A percentile compares a stretch with the other conserved stretches of the same genome.
These are phyloP conservation scores for Schizophyllum commune DNA, from an alignment of 1,284 basidiomycete genomes.

Conservation along the genomic window DNA sequence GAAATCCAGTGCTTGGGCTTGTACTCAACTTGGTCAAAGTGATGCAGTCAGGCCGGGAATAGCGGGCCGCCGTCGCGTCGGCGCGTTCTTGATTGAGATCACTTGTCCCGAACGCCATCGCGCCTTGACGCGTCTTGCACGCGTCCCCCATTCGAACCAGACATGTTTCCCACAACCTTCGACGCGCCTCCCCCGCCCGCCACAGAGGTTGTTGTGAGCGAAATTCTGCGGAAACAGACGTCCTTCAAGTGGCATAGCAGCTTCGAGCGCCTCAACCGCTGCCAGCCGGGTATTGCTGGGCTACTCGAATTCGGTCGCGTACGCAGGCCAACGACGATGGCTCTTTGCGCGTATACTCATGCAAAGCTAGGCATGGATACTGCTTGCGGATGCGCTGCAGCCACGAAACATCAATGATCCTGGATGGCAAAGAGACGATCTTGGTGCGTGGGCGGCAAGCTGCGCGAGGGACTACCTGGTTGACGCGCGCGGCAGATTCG, in stretches of 20 bases:
- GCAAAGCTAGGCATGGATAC: conserved; percentile 50
- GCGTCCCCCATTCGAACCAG: neutral
- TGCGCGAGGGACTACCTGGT: neutral
- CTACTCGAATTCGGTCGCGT: conserved; percentile 61
- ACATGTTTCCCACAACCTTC: too few relatives aligned
- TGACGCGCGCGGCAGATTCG: conserved; percentile 32
- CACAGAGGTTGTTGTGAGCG: neutral
- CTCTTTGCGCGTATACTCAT: conserved; percentile 2
- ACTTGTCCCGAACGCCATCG: neutral
- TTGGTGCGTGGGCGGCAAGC: conserved; percentile 21
- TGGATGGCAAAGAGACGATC: conserved; percentile 9
- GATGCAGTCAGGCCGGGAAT: neutral
- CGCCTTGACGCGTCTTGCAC: neutral
- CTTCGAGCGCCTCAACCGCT: conserved; percentile 56
- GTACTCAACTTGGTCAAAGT: neutral
- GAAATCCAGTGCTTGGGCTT: neutral
- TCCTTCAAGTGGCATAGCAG: conserved; percentile 54
- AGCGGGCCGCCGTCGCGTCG: neutral
- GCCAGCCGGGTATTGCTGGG: conserved; percentile 56
- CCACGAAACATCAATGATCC: conserved; percentile 42
- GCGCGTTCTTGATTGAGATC: neutral
- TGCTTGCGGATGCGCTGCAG: conserved; percentile 47
- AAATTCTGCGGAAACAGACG: neutral
- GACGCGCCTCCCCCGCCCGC: too few relatives aligned
- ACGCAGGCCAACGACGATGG: conserved; percentile 10